Conservation (phyloP, 1,139 yeast species). For the Debaryomycetaceae sp. region DNA sequence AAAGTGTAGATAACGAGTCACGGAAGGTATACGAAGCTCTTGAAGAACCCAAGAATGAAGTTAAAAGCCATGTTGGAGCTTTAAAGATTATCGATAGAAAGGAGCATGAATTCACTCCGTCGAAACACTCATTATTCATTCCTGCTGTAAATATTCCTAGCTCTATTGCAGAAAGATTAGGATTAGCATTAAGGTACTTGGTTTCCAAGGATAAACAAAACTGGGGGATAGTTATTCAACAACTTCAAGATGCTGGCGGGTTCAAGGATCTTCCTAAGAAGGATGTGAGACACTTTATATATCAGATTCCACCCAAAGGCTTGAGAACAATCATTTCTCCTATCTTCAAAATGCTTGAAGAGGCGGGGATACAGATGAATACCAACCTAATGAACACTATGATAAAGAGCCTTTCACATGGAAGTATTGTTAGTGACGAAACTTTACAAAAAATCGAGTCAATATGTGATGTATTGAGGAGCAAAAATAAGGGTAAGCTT, state of each 20-base stretch:
- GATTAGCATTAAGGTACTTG: constrained; percentile 45
- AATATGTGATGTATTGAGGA: constrained; percentile 16
- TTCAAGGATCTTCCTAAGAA: constrained; percentile 31
- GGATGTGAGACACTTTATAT: constrained; percentile 42
- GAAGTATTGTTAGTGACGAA: constrained; percentile 19
- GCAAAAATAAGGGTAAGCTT: constrained; percentile 15
- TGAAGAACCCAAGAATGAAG: constrained; percentile 2
- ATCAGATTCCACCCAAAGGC: constrained; percentile 40
- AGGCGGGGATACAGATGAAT: constrained; percentile 31
- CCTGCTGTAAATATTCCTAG: constrained; percentile 37
- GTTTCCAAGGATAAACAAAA: constrained; percentile 45
- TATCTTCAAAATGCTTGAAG: constrained; percentile 29
- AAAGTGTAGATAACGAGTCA: constrained; percentile 15
- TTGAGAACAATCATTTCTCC: constrained; percentile 32
- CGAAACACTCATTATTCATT: constrained; percentile 13
- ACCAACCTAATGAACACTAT: constrained; percentile 40
- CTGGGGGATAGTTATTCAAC: constrained; percentile 55
- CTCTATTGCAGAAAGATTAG: constrained; percentile 40
- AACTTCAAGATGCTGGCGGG: constrained; percentile 40
- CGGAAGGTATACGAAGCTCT: constrained; percentile 16
- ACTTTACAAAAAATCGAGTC: constrained; percentile 23
- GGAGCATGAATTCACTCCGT: constrained; percentile 1
- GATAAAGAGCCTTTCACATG: constrained; percentile 38
- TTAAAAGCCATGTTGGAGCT: background rate
- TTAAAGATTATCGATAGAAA: background rate